Percentiles rank a stretch among this genome's conserved stretches.
phyloP scores from a whole-genome alignment of 805 yeast species.

The Schizosaccharomyces japonicus region DNA sequence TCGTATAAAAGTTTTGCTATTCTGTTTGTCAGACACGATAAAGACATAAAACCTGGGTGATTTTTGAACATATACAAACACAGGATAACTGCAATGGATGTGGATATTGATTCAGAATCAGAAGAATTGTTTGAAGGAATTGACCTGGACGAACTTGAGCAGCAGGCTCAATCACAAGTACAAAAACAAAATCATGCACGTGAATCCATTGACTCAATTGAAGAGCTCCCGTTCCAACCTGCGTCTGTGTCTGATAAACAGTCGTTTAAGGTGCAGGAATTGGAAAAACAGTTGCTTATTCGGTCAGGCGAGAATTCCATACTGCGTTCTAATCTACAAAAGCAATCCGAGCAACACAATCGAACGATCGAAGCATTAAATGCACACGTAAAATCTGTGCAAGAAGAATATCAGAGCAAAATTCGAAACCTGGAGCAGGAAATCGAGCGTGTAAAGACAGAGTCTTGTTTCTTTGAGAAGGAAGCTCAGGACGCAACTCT shows the following conservation, averaged over 20 bases:
- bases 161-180: slow-evolving; percentile 1
- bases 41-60: too few relatives aligned
- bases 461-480: not conserved
- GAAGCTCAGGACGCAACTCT: slow-evolving; percentile 1
- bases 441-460: not conserved
- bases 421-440: not conserved
- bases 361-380: not conserved
- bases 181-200: not conserved
- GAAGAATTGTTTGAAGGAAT: not conserved
- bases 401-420: not conserved
- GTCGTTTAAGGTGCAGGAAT: too few relatives aligned
- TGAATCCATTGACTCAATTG: too few relatives aligned
- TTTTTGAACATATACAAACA: too few relatives aligned
- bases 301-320: not conserved
- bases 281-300: not conserved
- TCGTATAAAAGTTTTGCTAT: too few relatives aligned
- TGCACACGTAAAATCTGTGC: not conserved
- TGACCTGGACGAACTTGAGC: not conserved
- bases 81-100: too few relatives aligned
- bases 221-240: too few relatives aligned
- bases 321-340: not conserved
- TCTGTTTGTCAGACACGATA: too few relatives aligned
- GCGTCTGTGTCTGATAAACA: too few relatives aligned
- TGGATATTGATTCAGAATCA: too few relatives aligned
- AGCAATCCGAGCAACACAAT: not conserved